Percentiles rank a stretch among this genome's conserved stretches.
These are phyloP conservation scores for Geotrichum aggregatum DNA, from an alignment of 1,139 yeast species.

Conservation along the genomic window DNA sequence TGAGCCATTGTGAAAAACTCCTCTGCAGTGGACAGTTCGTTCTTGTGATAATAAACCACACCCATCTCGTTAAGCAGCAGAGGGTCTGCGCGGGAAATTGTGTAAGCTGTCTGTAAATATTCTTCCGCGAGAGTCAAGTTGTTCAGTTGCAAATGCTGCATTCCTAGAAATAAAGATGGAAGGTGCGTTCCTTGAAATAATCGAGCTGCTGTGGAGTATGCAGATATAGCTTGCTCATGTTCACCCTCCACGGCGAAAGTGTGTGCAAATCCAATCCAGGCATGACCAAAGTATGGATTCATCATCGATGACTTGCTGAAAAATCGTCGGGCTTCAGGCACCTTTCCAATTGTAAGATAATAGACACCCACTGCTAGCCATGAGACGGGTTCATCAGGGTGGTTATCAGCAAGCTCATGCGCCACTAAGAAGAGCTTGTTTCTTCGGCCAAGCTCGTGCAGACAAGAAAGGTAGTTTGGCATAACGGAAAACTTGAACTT, in stretches of 20 bases:
- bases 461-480: slow-evolving; percentile 77
- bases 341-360: slow-evolving; percentile 68
- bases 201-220: slow-evolving; percentile 92
- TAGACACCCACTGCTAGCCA: slow-evolving; percentile 94
- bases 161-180: slow-evolving; percentile 86
- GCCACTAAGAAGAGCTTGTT: slow-evolving; percentile 77
- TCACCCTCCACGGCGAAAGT: slow-evolving; percentile 97
- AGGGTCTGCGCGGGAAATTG: slow-evolving; percentile 81
- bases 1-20: slow-evolving; percentile 67
- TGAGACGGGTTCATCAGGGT: slow-evolving; percentile 77
- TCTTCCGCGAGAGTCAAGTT: slow-evolving; percentile 82
- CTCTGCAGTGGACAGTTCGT: slow-evolving; percentile 66
- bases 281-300: slow-evolving; percentile 88
- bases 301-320: slow-evolving; percentile 86
- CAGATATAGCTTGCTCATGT: slow-evolving; percentile 96
- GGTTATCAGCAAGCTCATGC: slow-evolving; percentile 80
- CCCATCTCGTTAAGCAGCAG: slow-evolving; percentile 86
- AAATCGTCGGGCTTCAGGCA: slow-evolving; percentile 78
- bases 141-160: slow-evolving; percentile 90
- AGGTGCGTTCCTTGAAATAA: slow-evolving; percentile 91
- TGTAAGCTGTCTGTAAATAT: slow-evolving; percentile 69
- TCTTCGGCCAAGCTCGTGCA: slow-evolving; percentile 79
- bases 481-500: slow-evolving; percentile 62
- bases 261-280: slow-evolving; percentile 98
- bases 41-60: slow-evolving; percentile 76